Base-by-base conservation (phyloP, 768 basidiomycete species). In the Russula ochroleuca region DNA sequence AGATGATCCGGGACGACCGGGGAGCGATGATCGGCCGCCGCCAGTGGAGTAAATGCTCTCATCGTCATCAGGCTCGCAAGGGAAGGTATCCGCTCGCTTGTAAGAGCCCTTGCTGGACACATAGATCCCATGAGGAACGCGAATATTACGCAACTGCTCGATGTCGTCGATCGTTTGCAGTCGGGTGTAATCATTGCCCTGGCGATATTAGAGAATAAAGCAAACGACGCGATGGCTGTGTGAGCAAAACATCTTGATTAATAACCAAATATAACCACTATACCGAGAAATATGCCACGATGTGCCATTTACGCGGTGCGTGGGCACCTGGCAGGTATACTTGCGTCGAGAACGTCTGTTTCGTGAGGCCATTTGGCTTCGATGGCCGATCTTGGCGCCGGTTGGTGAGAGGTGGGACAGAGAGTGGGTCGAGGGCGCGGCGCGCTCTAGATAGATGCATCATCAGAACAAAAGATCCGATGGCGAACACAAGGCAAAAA, bases 281-380 rank as follows among this genome's bases (percentile, higher is more conserved):
- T 71, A 90, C 88, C 74, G 84, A 83, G 74, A 91, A 90, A 77
- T 91, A 91, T 51, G 88, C 88, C 62, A 90, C 88, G 55, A 91
- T 81, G 75, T 92, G 89, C 89, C 89, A 92, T 80, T 90, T 90
- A 48, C 83, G 81, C 33, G 81, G 80, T 57, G 80, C 80, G 59
- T 75, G 76, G 43, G 80, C 76, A 54, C 83, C 85, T 43, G 84
- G 85, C 63, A 85, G 77, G 70, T 85, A 79, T 50, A 90, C 87
- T 43, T 85, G 83, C 33, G 88, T 89, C 9, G 88, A 90, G 70
- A 90, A 91, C 0, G 90, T 92, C 72, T 92, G 90, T 75, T 92
- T 92, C 48, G 89, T 92, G 57, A 92, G 78, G n/a, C 90, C 90
- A 66, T 88, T 84, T 17, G 84, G 85, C 68, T 90, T 90, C 41